These are phyloP conservation scores for Tuber calosporum DNA, from an alignment of 495 filamentous ascomycete genomes.

Conservation along the genomic window DNA sequence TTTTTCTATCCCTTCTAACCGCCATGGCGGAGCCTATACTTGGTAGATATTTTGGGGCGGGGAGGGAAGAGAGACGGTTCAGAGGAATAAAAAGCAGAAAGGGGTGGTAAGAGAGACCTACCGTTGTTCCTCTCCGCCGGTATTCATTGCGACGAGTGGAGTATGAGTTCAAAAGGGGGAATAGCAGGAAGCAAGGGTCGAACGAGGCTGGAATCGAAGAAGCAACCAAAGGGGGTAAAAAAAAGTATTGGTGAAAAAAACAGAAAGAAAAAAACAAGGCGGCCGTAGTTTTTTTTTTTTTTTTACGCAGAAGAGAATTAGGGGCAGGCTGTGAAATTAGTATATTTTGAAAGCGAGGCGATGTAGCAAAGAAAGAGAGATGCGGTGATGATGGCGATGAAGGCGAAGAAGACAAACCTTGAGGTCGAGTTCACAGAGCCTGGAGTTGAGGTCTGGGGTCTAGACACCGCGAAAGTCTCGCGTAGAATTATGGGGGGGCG, in stretches of 20 bases:
- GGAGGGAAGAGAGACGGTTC: background rate
- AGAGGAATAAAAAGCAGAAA: background rate
- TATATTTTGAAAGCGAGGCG: background rate
- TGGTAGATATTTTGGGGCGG: background rate
- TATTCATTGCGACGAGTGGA: constrained; percentile 21
- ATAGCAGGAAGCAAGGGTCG: constrained; percentile 3
- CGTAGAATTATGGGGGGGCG: background rate
- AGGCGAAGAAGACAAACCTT: background rate
- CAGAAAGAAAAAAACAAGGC: background rate
- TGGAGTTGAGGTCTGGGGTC: constrained; percentile 1
- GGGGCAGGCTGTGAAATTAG: background rate
- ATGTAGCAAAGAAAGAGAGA: background rate
- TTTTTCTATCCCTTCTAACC: background rate
- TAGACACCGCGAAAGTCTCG: background rate
- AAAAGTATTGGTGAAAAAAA: background rate
- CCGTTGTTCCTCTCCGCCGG: constrained; percentile 34
- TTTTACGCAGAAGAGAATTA: background rate
- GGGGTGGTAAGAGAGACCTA: constrained; percentile 12
- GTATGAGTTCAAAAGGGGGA: background rate
- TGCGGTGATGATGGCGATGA: background rate
- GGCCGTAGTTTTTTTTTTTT: background rate
- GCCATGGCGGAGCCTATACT: background rate
- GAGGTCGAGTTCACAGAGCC: background rate
- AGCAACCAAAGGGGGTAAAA: background rate
- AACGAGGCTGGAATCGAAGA: background rate